Evolutionary conservation across 495 filamentous ascomycete genomes (phyloP).

Genomic region (Hyaloscypha variabilis): DNA sequence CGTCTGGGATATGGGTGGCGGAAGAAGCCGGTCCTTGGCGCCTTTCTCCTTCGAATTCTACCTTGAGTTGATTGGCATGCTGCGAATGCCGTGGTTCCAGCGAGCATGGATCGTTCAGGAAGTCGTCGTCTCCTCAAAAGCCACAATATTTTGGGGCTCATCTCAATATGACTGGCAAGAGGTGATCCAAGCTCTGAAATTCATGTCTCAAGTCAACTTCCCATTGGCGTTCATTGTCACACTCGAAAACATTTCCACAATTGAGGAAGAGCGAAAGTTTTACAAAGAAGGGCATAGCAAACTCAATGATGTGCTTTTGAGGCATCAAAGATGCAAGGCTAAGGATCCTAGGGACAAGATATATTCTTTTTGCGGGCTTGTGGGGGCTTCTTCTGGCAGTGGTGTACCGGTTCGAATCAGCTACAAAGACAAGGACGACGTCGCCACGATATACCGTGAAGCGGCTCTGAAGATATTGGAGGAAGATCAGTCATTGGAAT

Average conservation of each 20-base stretch:
- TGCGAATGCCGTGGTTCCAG: constrained; percentile 33
- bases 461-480: constrained; percentile 21
- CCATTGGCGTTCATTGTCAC: constrained; percentile 21
- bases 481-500: constrained; percentile 19
- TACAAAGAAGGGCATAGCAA: constrained; percentile 1
- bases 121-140: constrained; percentile 24
- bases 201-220: constrained; percentile 21
- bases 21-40: neutral
- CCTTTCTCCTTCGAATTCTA: constrained; percentile 25
- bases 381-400: neutral
- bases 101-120: constrained; percentile 37
- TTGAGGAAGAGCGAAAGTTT: constrained; percentile 11
- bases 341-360: constrained; percentile 30
- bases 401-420: constrained; percentile 11
- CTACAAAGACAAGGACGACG: constrained; percentile 17
- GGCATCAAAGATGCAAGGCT: constrained; percentile 13
- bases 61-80: constrained; percentile 20
- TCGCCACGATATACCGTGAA: constrained; percentile 13
- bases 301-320: constrained; percentile 8
- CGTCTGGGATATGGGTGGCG: neutral
- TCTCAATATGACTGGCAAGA: constrained; percentile 32
- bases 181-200: constrained; percentile 23
- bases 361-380: constrained; percentile 29
- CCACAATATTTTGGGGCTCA: constrained; percentile 22
- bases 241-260: constrained; percentile 14